Conservation (phyloP, 179 eudicot genomes). For the Heliamphora pulchella region DNA sequence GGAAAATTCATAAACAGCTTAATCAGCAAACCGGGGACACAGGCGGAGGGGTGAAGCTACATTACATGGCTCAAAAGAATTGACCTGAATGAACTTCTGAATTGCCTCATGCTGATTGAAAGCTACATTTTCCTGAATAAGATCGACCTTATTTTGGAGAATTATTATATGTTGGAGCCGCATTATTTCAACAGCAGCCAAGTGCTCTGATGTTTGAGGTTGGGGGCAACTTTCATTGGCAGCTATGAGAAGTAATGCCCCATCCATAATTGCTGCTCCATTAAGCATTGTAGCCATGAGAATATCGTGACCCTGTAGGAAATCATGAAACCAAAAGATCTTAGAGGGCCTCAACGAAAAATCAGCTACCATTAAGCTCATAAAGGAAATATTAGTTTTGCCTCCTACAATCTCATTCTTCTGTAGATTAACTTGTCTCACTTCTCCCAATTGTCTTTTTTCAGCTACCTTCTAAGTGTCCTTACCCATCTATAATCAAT, state of each 20-base stretch:
- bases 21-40: neutral
- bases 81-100: constrained; percentile 77
- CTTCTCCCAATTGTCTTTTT: neutral
- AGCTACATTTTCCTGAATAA: constrained; percentile 89
- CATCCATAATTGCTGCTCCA: constrained; percentile 99
- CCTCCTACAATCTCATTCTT: neutral
- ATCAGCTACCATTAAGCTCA: neutral
- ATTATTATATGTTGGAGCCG: constrained; percentile 87
- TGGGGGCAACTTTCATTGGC: constrained; percentile 96
- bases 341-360: neutral
- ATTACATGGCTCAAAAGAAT: neutral
- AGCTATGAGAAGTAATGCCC: constrained; percentile 93
- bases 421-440: neutral
- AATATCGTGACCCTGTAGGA: constrained; percentile 81
- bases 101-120: constrained; percentile 93
- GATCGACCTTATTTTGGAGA: constrained; percentile 92
- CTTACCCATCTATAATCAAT: neutral
- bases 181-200: constrained; percentile 97
- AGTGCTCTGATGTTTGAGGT: constrained; percentile 95
- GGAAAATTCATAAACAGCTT: neutral
- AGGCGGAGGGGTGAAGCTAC: too few species aligned
- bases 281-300: constrained; percentile 99
- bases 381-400: neutral
- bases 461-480: neutral
- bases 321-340: constrained; percentile 3